Conservation (phyloP, 495 filamentous ascomycete species). For the Penicillium odoratum region DNA sequence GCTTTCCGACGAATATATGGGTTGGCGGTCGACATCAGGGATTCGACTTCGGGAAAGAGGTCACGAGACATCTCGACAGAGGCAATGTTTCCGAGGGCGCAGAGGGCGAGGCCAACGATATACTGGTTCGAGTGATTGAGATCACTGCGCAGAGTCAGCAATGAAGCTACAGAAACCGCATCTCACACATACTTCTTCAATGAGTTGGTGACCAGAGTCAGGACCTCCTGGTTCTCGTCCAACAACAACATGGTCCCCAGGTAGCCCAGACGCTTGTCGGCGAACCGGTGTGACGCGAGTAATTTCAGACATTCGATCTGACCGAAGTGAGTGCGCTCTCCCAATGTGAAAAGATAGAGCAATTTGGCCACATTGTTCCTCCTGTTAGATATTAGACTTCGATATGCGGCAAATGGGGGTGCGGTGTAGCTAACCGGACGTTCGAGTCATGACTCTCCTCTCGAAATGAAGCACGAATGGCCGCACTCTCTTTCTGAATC, state of each 20-base stretch:
- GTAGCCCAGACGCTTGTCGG: conserved; percentile 95
- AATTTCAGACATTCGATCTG: conserved; percentile 99
- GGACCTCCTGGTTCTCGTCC: conserved; percentile 97
- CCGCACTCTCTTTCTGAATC: conserved; percentile 97
- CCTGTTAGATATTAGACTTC: conserved; percentile 51
- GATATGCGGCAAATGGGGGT: conserved; percentile 8
- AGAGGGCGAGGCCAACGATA: conserved; percentile 93
- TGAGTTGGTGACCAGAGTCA: conserved; percentile 96
- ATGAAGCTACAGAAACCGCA: neutral
- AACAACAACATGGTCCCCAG: conserved; percentile 93
- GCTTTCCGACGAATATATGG: conserved; percentile 97
- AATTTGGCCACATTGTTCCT: conserved; percentile 99
- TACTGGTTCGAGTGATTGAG: conserved; percentile 97
- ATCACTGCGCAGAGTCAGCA: conserved; percentile 60
- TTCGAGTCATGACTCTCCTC: conserved; percentile 93
- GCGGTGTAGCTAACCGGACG: conserved; percentile 62
- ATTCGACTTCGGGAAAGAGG: conserved; percentile 92
- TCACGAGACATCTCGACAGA: conserved; percentile 99
- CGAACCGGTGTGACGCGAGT: conserved; percentile 93
- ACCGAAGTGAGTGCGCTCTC: conserved; percentile 96
- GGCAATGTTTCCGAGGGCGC: conserved; percentile 94
- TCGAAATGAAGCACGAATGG: conserved; percentile 93
- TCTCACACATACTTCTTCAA: conserved; percentile 74
- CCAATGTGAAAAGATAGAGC: conserved; percentile 97
- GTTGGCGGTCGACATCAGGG: conserved; percentile 84